Evolutionary conservation across 495 filamentous ascomycete genomes (phyloP).

Genomic region (Alectoria sarmentosa): DNA sequence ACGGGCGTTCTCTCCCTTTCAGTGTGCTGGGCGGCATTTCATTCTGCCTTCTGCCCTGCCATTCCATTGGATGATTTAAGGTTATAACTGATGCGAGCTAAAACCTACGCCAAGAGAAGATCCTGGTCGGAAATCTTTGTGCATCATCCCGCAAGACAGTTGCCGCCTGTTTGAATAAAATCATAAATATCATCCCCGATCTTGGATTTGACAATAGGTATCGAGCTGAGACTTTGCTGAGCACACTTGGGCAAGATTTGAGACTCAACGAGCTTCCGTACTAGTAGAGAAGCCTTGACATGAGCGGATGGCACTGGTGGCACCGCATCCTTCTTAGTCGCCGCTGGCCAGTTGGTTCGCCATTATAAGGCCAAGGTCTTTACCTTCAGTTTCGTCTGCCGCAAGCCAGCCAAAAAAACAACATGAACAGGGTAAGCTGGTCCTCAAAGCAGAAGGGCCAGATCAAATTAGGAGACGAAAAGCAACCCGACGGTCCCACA

Average conservation of each 20-base stretch:
- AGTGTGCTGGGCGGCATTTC: too few species aligned
- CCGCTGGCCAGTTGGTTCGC: background rate
- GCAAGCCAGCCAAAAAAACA: background rate
- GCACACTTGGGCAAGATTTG: too few species aligned
- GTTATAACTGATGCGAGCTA: too few species aligned
- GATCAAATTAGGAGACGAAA: conserved; percentile 10
- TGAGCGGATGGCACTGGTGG: background rate
- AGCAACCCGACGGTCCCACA: conserved; percentile 8
- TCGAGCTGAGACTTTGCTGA: too few species aligned
- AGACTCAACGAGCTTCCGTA: background rate
- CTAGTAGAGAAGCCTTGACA: background rate
- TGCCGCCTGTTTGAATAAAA: background rate
- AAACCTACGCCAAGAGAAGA: too few species aligned
- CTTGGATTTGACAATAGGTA: too few species aligned
- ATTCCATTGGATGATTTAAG: too few species aligned
- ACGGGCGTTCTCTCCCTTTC: too few species aligned
- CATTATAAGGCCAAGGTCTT: background rate
- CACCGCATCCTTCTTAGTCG: background rate
- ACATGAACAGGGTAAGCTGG: conserved; percentile 17
- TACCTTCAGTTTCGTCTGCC: background rate
- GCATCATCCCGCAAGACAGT: background rate
- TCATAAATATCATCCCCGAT: too few species aligned
- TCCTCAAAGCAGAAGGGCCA: conserved; percentile 14
- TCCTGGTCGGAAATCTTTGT: too few species aligned
- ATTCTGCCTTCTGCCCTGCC: too few species aligned